Conservation (phyloP, 2,329 filamentous ascomycete species). For the Daldinia sp. region DNA sequence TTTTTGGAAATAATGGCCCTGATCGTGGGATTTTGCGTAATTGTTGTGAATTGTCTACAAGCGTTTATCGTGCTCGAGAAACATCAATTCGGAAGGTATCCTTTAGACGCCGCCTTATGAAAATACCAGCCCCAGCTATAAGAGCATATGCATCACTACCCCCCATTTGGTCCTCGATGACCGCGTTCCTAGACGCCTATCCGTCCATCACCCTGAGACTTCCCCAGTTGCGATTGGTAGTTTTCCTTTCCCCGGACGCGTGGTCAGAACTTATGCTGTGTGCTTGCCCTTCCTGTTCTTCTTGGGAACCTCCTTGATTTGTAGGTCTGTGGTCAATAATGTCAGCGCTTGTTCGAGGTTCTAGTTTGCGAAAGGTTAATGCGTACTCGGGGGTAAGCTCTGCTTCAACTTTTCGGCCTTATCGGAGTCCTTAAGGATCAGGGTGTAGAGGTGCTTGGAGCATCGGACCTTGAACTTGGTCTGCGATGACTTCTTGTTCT, state of each 20-base stretch:
- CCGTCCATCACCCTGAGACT: constrained; percentile 39
- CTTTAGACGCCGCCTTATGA: constrained; percentile 67
- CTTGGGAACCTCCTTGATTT: constrained; percentile 67
- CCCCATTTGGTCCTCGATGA: constrained; percentile 27
- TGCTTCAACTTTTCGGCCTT: constrained; percentile 99
- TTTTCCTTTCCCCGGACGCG: constrained; percentile 34
- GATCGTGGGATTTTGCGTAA: constrained; percentile 43
- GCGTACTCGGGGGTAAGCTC: constrained; percentile 95
- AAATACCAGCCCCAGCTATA: constrained; percentile 50
- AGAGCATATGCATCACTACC: constrained; percentile 45
- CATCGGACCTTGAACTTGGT: constrained; percentile 99
- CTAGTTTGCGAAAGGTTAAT: neutral
- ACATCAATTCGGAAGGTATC: constrained; percentile 64
- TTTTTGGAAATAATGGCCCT: constrained; percentile 1
- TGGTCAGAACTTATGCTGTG: constrained; percentile 40
- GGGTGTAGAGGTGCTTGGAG: constrained; percentile 95
- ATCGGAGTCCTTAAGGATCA: constrained; percentile 97
- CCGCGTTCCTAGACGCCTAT: constrained; percentile 27
- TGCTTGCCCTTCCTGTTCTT: constrained; percentile 64
- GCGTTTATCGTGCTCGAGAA: constrained; percentile 50
- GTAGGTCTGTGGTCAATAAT: constrained; percentile 57
- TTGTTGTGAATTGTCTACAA: constrained; percentile 51
- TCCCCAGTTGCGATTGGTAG: constrained; percentile 32
- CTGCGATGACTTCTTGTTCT: constrained; percentile 88
- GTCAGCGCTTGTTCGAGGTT: constrained; percentile 41